phyloP scores from a whole-genome alignment of 1,139 yeast genomes.

The Taphrina wiesneri region DNA sequence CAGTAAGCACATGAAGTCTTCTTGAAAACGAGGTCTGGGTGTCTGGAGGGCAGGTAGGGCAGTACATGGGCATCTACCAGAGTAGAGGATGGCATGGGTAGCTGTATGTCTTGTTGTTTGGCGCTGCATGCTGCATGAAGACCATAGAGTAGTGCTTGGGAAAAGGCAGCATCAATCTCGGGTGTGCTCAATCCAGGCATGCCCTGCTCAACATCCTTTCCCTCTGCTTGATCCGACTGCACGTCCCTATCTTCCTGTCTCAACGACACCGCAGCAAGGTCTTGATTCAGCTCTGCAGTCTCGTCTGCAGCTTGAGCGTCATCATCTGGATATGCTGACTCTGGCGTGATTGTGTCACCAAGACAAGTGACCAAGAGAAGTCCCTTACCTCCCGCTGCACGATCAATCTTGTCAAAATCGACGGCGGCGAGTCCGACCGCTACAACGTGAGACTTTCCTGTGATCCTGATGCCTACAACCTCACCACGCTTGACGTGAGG shows the following conservation, averaged over 20 bases:
- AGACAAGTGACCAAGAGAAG: conserved; percentile 12
- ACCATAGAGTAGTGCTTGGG: conserved; percentile 23
- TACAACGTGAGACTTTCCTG: conserved; percentile 7
- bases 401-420: neutral
- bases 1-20: conserved; percentile 8
- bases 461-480: conserved; percentile 6
- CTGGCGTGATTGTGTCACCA: conserved; percentile 19
- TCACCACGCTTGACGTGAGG: conserved; percentile 20
- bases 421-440: conserved; percentile 23
- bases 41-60: conserved; percentile 10
- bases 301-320: neutral
- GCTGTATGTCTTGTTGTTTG: neutral
- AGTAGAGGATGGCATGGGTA: conserved; percentile 20
- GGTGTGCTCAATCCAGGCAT: neutral
- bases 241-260: neutral
- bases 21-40: conserved; percentile 12
- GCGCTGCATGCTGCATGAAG: neutral
- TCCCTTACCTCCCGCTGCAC: conserved; percentile 19
- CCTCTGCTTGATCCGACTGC: neutral
- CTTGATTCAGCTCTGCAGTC: neutral
- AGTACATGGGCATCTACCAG: conserved; percentile 17
- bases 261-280: neutral
- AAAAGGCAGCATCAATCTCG: conserved; percentile 15
- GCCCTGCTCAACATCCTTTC: neutral
- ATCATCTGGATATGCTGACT: neutral